Evolutionary conservation across 805 yeast species (phyloP), one percentile per base, ranked within the genome.

Genomic region (Tetrapisispora iriomotensis): DNA sequence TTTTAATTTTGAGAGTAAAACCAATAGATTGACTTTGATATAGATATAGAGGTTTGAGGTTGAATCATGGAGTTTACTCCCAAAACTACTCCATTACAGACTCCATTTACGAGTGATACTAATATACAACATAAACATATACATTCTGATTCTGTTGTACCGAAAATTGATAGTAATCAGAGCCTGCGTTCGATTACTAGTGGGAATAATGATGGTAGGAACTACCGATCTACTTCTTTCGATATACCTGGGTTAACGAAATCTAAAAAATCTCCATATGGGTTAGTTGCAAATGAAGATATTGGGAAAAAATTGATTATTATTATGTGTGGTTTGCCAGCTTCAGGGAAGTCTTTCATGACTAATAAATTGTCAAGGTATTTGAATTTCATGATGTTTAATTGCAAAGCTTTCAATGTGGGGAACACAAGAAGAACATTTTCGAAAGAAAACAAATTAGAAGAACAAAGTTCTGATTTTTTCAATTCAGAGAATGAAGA

Each of bases 261-360:
- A 36, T 78, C 88, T 1, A 77, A 82, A 43, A 74, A 74, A 4
- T 76, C 87, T 0, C 92, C 94, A 1, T 90, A 83, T 56, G 85
- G 85, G 4, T 64, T 67, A 24, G 74, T 76, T 27, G 75, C 77
- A 1, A 67, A 72, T 19, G 59, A 59, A 21, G 96, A 86, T 53
- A 77, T 82, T 7, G 90, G 85, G 1, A 76, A 87, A 12, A 82
- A 86, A 54, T 70, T 90, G 37, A 95, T 90, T 13, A 85, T 90
- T 42, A 94, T 92, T n/a, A 90, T 90, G 97, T 96, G 90, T n/a
- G 98, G 98, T 0, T 61, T 82, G 12, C 97, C 97, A 0, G 96
- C 96, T 0, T 68, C 96, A 39, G 98, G 98, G 3, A 90, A 90
- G 60, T 82, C 94, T 1, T 92, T 88, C 58, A 77, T 92, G 46